phyloP scores from a whole-genome alignment of 495 filamentous ascomycete species.

The Sphaerosporella brunnea region DNA sequence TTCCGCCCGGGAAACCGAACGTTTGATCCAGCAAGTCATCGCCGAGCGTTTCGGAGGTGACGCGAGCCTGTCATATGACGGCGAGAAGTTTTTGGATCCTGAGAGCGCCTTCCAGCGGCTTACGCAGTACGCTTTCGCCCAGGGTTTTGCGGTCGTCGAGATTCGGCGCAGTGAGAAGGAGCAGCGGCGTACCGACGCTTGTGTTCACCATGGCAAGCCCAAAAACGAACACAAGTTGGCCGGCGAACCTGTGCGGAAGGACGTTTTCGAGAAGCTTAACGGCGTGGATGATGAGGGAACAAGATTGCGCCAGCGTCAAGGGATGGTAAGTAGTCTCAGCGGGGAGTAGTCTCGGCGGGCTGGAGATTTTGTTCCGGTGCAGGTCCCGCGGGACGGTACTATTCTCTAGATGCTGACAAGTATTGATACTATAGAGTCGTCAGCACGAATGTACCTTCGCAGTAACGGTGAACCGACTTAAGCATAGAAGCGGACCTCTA shows the following conservation, averaged over 20 bases:
- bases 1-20: no score
- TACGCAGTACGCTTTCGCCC: not conserved
- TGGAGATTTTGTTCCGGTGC: no score
- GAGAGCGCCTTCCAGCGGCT: not conserved
- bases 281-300: not conserved
- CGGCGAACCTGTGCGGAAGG: not conserved
- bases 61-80: no score
- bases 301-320: no score
- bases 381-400: no score
- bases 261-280: not conserved
- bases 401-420: not conserved
- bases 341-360: no score
- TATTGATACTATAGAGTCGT: not conserved
- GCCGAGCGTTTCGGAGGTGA: no score
- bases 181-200: not conserved
- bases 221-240: not conserved
- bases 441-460: not conserved
- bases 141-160: no score
- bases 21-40: no score
- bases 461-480: not conserved
- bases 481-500: not conserved
- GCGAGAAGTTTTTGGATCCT: not conserved
- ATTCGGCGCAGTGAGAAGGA: not conserved
- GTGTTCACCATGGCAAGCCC: not conserved
- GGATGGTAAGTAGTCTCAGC: no score